Percentiles rank a stretch among this genome's conserved stretches.
These are phyloP conservation scores for Clarireedia monteithiana DNA, from an alignment of 2,329 filamentous ascomycete species.

Conservation along the genomic window DNA sequence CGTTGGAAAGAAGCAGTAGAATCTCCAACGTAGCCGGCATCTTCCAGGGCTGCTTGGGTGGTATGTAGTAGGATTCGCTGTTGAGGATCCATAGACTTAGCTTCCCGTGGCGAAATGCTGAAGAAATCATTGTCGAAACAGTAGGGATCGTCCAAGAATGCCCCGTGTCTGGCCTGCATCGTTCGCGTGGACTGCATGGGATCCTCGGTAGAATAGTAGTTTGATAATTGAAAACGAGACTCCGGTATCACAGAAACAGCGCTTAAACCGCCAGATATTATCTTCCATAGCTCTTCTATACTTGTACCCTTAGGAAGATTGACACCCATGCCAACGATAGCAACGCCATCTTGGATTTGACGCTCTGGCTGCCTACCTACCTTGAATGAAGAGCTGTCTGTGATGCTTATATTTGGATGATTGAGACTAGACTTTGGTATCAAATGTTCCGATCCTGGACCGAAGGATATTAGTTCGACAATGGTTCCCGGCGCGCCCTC, in stretches of 20 bases:
- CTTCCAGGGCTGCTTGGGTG: neutral
- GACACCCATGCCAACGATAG: no score
- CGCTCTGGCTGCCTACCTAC: no score
- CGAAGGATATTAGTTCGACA: no score
- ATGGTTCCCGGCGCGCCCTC: no score
- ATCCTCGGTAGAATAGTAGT: neutral
- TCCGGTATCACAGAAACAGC: neutral
- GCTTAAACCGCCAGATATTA: neutral
- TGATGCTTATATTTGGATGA: no score
- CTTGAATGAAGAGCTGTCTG: no score
- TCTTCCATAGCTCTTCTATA: neutral
- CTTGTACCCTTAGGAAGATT: no score
- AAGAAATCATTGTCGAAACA: neutral
- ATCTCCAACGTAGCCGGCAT: conserved; percentile 12
- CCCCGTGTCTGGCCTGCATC: no score
- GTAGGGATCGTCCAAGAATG: no score
- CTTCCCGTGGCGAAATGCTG: neutral
- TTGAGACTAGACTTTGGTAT: no score
- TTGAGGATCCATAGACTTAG: neutral
- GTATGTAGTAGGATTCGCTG: neutral
- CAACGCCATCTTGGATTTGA: no score
- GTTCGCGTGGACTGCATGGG: neutral
- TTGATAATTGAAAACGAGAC: neutral
- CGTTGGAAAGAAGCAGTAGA: neutral
- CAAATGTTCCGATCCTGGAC: no score